Conservation (phyloP, 2,329 filamentous ascomycete species). For the Ophiognomonia clavigignenti-juglandacearum region DNA sequence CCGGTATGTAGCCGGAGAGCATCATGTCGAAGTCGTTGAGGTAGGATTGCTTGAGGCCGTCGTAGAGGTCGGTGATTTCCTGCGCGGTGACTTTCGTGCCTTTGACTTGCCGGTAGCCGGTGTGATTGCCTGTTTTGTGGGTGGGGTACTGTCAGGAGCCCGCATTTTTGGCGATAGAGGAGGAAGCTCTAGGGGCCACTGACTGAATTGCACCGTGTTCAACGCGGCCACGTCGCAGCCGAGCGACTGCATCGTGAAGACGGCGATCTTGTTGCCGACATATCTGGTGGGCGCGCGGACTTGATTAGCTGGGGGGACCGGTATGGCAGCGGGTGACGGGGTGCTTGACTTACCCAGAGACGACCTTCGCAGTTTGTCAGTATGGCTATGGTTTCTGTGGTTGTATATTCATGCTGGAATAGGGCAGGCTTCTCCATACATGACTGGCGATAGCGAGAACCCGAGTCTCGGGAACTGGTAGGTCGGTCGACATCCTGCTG, state of each 20-base stretch:
- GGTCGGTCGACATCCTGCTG: constrained; percentile 31
- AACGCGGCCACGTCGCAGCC: constrained; percentile 91
- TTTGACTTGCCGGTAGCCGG: constrained; percentile 83
- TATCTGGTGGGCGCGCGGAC: constrained; percentile 58
- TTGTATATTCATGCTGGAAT: constrained; percentile 20
- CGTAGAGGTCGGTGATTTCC: constrained; percentile 80
- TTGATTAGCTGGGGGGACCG: constrained; percentile 10
- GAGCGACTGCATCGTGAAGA: constrained; percentile 87
- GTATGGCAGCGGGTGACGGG: no score
- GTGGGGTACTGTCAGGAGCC: no score
- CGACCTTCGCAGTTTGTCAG: constrained; percentile 30
- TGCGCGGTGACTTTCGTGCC: constrained; percentile 76
- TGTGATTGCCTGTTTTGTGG: constrained; percentile 86
- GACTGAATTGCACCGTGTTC: constrained; percentile 98
- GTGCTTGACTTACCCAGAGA: constrained; percentile 39
- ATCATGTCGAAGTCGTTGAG: constrained; percentile 91
- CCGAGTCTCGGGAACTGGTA: constrained; percentile 51
- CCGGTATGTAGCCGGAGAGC: constrained; percentile 91
- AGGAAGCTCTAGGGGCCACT: no score
- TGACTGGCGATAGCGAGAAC: constrained; percentile 91
- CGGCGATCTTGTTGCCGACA: constrained; percentile 96
- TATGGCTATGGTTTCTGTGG: constrained; percentile 25
- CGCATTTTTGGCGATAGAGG: no score
- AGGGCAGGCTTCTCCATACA: constrained; percentile 56
- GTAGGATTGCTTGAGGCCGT: constrained; percentile 76